These are phyloP conservation scores for Hypoxylon rickii DNA, from an alignment of 495 filamentous ascomycete genomes.

Conservation along the genomic window DNA sequence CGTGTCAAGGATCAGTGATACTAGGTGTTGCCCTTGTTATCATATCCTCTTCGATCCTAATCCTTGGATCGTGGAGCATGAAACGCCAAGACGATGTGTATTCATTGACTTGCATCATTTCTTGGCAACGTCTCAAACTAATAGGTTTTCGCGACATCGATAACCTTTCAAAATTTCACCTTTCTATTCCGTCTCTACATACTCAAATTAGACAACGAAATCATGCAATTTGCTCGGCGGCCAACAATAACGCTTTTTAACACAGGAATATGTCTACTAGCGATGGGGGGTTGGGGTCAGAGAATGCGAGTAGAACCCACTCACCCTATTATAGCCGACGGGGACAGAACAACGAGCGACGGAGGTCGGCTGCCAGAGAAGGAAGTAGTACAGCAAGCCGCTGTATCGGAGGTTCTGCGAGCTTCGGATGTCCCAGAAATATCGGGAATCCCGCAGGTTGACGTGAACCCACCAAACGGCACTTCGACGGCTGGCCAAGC, in stretches of 20 bases:
- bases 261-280: conserved; percentile 8
- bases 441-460: conserved; percentile 39
- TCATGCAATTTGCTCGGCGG: conserved; percentile 14
- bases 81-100: conserved; percentile 33
- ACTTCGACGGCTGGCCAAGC: conserved; percentile 14
- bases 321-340: conserved; percentile 17
- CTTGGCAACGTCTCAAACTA: conserved; percentile 32
- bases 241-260: conserved; percentile 8
- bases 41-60: too few relatives aligned
- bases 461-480: conserved; percentile 38
- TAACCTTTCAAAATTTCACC: conserved; percentile 7
- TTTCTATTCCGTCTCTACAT: conserved; percentile 2
- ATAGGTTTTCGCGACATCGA: conserved; percentile 4
- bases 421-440: conserved; percentile 24
- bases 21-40: too few relatives aligned
- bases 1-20: too few relatives aligned
- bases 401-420: conserved; percentile 25
- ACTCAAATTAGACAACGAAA: not conserved
- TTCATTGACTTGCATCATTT: conserved; percentile 4
- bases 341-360: conserved; percentile 1
- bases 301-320: conserved; percentile 19
- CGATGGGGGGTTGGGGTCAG: conserved; percentile 11
- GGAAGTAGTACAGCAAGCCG: conserved; percentile 17
- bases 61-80: conserved; percentile 10
- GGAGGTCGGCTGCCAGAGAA: conserved; percentile 16